Evolutionary conservation across 805 yeast species (phyloP).

Genomic region (Yarrowia sp.): DNA sequence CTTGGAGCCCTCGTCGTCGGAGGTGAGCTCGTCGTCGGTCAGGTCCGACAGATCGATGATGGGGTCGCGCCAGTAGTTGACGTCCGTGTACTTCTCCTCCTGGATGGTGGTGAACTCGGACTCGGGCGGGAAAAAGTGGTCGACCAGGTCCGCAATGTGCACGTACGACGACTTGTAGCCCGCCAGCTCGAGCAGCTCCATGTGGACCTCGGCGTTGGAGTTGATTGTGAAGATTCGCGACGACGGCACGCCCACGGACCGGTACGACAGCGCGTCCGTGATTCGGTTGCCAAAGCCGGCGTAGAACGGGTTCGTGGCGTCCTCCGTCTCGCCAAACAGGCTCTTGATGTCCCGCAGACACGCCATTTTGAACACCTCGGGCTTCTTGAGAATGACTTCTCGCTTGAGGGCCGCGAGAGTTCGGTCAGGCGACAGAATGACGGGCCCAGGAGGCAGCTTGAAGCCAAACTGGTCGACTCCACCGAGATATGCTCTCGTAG

Average conservation of each 20-base stretch:
- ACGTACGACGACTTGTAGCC: conserved; percentile 88
- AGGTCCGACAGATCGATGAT: conserved; percentile 48
- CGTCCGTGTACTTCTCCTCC: conserved; percentile 74
- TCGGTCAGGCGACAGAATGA: conserved; percentile 89
- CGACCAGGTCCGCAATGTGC: conserved; percentile 88
- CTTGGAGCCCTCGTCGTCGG: conserved; percentile 2
- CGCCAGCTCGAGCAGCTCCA: conserved; percentile 91
- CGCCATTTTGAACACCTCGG: conserved; percentile 98
- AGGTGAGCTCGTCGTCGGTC: conserved; percentile 23
- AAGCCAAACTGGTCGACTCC: conserved; percentile 76
- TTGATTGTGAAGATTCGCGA: conserved; percentile 94
- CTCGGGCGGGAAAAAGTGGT: conserved; percentile 94
- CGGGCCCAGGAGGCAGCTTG: conserved; percentile 84
- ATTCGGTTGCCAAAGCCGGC: conserved; percentile 98
- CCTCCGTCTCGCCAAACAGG: conserved; percentile 44
- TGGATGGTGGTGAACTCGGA: conserved; percentile 39
- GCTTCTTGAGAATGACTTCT: conserved; percentile 90
- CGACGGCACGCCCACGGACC: conserved; percentile 91
- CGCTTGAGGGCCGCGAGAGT: conserved; percentile 92
- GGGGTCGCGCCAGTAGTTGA: conserved; percentile 90
- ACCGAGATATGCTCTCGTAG: conserved; percentile 77
- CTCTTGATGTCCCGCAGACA: conserved; percentile 82
- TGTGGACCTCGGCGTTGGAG: conserved; percentile 94
- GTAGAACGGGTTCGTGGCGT: conserved; percentile 61
- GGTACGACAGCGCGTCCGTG: conserved; percentile 92